Conservation (phyloP, 768 basidiomycete genomes). For the Tylopilus balloui region DNA sequence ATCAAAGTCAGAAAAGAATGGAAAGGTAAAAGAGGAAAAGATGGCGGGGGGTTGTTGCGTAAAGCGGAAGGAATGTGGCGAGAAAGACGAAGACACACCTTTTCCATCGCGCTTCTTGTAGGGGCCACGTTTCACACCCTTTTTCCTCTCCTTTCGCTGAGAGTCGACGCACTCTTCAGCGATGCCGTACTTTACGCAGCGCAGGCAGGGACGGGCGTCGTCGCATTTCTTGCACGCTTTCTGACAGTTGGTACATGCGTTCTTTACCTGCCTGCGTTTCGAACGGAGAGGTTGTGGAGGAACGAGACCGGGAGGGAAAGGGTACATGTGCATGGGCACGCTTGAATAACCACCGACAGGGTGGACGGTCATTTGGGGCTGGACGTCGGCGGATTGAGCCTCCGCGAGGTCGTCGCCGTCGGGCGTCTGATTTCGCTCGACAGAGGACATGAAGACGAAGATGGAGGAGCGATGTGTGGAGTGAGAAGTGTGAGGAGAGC, state of each 20-base stretch:
- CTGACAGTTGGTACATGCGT: slow-evolving; percentile 87
- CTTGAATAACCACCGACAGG: slow-evolving; percentile 45
- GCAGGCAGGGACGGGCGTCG: slow-evolving; percentile 86
- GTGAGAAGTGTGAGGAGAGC: slow-evolving; percentile 32
- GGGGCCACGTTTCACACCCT: slow-evolving; percentile 80
- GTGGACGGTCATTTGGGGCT: slow-evolving; percentile 49
- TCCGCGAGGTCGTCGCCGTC: slow-evolving; percentile 39
- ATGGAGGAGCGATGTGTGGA: slow-evolving; percentile 20
- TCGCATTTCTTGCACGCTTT: slow-evolving; percentile 92
- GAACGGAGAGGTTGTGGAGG: slow-evolving; percentile 52
- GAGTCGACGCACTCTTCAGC: slow-evolving; percentile 87
- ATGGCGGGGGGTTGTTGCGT: slow-evolving; percentile 10
- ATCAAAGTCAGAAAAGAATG: slow-evolving; percentile 41
- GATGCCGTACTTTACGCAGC: slow-evolving; percentile 88
- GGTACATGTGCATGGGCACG: slow-evolving; percentile 68
- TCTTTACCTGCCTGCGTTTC: slow-evolving; percentile 87
- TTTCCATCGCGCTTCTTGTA: slow-evolving; percentile 96
- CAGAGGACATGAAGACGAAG: slow-evolving; percentile 32
- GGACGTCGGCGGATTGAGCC: slow-evolving; percentile 33
- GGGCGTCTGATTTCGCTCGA: slow-evolving; percentile 38
- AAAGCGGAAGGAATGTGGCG: slow-evolving; percentile 17
- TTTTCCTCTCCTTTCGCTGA: slow-evolving; percentile 87
- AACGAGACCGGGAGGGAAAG: slow-evolving; percentile 49
- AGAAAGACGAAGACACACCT: slow-evolving; percentile 49
- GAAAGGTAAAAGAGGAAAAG: neutral